Base-by-base conservation (phyloP, 1,284 basidiomycete species). In the Sporisorium sorghi region DNA sequence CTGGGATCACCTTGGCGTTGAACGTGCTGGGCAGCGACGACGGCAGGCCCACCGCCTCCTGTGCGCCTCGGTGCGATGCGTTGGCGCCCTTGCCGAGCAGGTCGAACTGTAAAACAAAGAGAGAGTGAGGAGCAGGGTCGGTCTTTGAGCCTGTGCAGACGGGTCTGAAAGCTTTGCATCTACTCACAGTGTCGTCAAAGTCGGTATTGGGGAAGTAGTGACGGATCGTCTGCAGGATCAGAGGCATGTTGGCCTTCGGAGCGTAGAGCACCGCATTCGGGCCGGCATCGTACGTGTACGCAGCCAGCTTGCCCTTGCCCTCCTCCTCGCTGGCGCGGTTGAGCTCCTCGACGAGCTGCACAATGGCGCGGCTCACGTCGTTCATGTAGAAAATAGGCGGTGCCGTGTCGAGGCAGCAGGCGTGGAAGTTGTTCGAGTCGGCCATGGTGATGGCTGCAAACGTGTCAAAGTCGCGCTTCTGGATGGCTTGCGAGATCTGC, bases 301-400 rank as follows among this genome's bases (percentile, higher is more conserved):
- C 96, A 0, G 93, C 95, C 81, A 93, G 90, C 83, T 90, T 87
- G 65, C 89, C 88, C 2, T 89, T 87, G 0, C 90, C 90, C 26
- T 76, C 74, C 5, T 68, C 77, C 35, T 69, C 65, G 3, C 90
- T 88, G 37, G 92, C 87, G n/a, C 95, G 89, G 87, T 99, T 99
- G 87, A 95, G 90, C 86, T 98, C 97, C 62, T 93, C 91, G 71
- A 99, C 88, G 28, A 84, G 73, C 62, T 77, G 75, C 24, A 84
- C 77, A 44, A 84, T 82, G 39, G 78, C 78, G 33, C 83, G 89
- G 72, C 91, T 92, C 76, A 95, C 93, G 85, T 99, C 96, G 87
- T 98, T 99, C 90, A 99, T 91, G 88, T 99, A 99, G 86, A 99
- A 98, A 86, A 99, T 99, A 48, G 96, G 97, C 1, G 96, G 97